These are phyloP conservation scores for Sanghuangporus weigelae DNA, from an alignment of 1,284 basidiomycete species.

Conservation along the genomic window DNA sequence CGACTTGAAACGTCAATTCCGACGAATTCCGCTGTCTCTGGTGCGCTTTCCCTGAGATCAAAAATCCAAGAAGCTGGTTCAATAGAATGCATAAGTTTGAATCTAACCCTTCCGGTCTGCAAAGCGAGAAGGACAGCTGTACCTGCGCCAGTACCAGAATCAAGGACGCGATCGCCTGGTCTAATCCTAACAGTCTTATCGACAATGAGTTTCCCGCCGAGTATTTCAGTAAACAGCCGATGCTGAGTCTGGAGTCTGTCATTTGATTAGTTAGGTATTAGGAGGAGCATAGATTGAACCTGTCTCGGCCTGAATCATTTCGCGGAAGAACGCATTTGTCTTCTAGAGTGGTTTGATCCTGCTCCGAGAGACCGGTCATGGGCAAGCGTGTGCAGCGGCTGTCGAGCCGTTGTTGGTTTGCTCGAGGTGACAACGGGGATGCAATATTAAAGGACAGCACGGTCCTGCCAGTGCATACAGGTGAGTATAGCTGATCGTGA, in stretches of 20 bases:
- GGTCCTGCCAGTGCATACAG: too few species aligned
- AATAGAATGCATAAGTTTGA: not conserved
- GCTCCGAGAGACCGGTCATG: not conserved
- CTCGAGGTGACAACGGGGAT: too few species aligned
- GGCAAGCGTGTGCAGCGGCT: not conserved
- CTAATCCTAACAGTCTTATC: not conserved
- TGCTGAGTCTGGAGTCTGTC: conserved; percentile 9
- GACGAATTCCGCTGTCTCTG: not conserved
- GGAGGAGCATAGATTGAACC: not conserved
- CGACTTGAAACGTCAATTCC: conserved; percentile 7
- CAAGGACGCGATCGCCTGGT: conserved; percentile 2
- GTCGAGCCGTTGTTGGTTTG: too few species aligned
- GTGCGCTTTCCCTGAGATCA: conserved; percentile 1
- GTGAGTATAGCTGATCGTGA: too few species aligned
- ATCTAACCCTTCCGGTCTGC: not conserved
- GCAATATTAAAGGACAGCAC: too few species aligned
- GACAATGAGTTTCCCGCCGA: conserved; percentile 8
- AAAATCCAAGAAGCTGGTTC: conserved; percentile 9
- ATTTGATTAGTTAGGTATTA: not conserved
- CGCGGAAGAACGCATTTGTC: conserved; percentile 1
- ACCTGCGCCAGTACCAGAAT: conserved; percentile 14
- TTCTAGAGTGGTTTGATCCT: not conserved
- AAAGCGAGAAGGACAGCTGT: not conserved
- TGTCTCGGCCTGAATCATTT: not conserved
- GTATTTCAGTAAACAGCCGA: not conserved